These are phyloP conservation scores for Ascochyta pisi DNA, from an alignment of 2,329 filamentous ascomycete genomes.

Conservation along the genomic window DNA sequence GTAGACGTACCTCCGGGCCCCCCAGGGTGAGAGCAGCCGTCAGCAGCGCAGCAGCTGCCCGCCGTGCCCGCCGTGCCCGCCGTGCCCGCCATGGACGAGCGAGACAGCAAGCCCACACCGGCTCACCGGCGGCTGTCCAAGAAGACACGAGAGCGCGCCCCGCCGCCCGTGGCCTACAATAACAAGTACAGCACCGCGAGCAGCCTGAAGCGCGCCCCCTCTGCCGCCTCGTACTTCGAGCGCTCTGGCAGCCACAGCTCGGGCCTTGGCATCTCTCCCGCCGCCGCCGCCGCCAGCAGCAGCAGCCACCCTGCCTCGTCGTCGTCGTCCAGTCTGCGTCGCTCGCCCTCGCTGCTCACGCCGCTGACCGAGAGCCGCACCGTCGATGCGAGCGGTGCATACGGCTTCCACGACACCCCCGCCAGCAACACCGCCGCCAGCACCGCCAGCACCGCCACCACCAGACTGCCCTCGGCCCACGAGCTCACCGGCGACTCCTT, in stretches of 20 bases:
- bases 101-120: conserved; percentile 21
- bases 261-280: conserved; percentile 21
- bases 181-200: conserved; percentile 18
- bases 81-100: conserved; percentile 22
- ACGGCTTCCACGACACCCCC: conserved; percentile 13
- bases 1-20: not conserved
- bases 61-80: conserved; percentile 17
- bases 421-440: no score
- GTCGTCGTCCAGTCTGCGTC: conserved; percentile 14
- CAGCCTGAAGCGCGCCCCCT: conserved; percentile 26
- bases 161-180: conserved; percentile 27
- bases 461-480: conserved; percentile 11
- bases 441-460: not conserved
- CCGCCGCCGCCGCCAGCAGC: conserved; percentile 17
- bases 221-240: conserved; percentile 29
- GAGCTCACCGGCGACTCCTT: conserved; percentile 17
- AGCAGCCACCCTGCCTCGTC: conserved; percentile 8
- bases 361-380: conserved; percentile 26
- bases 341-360: conserved; percentile 27
- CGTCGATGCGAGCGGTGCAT: conserved; percentile 17
- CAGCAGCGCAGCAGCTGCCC: no score
- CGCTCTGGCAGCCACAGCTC: conserved; percentile 13
- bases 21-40: not conserved
- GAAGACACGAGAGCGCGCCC: conserved; percentile 21
- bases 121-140: conserved; percentile 23